phyloP scores from a whole-genome alignment of 768 basidiomycete genomes.

The Phanerodontia chrysosporium region DNA sequence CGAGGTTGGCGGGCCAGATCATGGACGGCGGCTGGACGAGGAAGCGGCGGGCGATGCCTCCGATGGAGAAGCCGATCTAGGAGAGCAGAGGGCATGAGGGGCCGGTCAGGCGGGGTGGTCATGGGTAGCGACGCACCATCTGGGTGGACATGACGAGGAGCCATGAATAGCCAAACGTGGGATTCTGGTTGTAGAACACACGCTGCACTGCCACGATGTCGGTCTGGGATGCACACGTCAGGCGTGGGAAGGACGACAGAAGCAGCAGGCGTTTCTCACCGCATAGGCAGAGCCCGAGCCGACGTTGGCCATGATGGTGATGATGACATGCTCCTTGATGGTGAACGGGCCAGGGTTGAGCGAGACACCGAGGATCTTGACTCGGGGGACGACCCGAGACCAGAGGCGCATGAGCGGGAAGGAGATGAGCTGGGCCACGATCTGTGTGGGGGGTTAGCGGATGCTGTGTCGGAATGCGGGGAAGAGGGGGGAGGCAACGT shows the following conservation, averaged over 20 bases:
- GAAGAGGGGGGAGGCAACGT: slow-evolving; percentile 6
- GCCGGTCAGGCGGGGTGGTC: slow-evolving; percentile 13
- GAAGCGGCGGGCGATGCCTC: slow-evolving; percentile 41
- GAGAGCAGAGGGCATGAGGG: slow-evolving; percentile 44
- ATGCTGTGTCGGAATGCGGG: not conserved
- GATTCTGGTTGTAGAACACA: slow-evolving; percentile 56
- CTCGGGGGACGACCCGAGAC: slow-evolving; percentile 49
- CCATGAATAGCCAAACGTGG: slow-evolving; percentile 49
- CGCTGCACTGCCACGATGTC: slow-evolving; percentile 73
- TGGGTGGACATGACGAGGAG: slow-evolving; percentile 81
- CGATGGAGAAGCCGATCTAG: slow-evolving; percentile 39
- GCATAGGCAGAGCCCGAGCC: slow-evolving; percentile 39
- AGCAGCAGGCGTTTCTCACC: slow-evolving; percentile 20
- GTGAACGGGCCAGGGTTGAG: slow-evolving; percentile 76
- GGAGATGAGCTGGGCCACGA: slow-evolving; percentile 68
- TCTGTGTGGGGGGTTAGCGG: slow-evolving; percentile 26
- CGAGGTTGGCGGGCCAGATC: slow-evolving; percentile 43
- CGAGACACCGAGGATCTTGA: slow-evolving; percentile 52
- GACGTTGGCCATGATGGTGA: slow-evolving; percentile 42
- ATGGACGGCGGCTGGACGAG: slow-evolving; percentile 42
- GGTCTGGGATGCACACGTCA: slow-evolving; percentile 31
- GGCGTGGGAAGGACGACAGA: not conserved
- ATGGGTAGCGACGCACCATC: slow-evolving; percentile 48
- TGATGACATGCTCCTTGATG: slow-evolving; percentile 50
- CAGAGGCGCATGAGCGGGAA: slow-evolving; percentile 64